phyloP scores from a whole-genome alignment of 495 filamentous ascomycete genomes.

The Haplographium delicatum region DNA sequence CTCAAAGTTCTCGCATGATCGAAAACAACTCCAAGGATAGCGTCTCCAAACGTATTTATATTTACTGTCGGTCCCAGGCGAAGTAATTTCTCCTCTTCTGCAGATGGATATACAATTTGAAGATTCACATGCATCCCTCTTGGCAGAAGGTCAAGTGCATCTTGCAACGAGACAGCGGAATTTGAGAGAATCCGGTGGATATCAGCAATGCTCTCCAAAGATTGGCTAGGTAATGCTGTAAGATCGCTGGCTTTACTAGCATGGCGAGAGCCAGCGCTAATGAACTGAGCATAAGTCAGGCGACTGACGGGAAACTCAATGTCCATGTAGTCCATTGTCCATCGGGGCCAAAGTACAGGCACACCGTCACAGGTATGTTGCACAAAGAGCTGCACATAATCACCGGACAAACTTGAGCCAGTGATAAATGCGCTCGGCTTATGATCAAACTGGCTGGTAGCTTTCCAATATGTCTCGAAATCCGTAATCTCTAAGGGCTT shows the following conservation, averaged over 20 bases:
- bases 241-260: constrained; percentile 35
- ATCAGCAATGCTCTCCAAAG: constrained; percentile 52
- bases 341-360: constrained; percentile 79
- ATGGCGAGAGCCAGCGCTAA: constrained; percentile 52
- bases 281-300: constrained; percentile 70
- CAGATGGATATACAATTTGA: constrained; percentile 76
- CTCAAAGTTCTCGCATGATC: constrained; percentile 78
- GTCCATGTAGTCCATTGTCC: constrained; percentile 73
- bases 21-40: constrained; percentile 79
- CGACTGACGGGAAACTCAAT: constrained; percentile 75
- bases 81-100: constrained; percentile 60
- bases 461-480: constrained; percentile 99
- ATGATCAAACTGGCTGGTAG: constrained; percentile 82
- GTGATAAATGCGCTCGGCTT: constrained; percentile 84
- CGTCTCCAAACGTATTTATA: constrained; percentile 80
- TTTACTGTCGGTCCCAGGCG: constrained; percentile 69
- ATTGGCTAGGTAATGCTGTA: constrained; percentile 38
- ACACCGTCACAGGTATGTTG: constrained; percentile 84
- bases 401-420: constrained; percentile 88
- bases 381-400: constrained; percentile 86
- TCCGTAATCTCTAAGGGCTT: constrained; percentile 92
- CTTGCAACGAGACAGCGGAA: constrained; percentile 67
- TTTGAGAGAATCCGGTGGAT: constrained; percentile 64
- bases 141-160: constrained; percentile 70
- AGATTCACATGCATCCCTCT: constrained; percentile 77